These are phyloP conservation scores for Pseudopithomyces chartarum DNA, from an alignment of 2,329 filamentous ascomycete genomes.

Conservation along the genomic window DNA sequence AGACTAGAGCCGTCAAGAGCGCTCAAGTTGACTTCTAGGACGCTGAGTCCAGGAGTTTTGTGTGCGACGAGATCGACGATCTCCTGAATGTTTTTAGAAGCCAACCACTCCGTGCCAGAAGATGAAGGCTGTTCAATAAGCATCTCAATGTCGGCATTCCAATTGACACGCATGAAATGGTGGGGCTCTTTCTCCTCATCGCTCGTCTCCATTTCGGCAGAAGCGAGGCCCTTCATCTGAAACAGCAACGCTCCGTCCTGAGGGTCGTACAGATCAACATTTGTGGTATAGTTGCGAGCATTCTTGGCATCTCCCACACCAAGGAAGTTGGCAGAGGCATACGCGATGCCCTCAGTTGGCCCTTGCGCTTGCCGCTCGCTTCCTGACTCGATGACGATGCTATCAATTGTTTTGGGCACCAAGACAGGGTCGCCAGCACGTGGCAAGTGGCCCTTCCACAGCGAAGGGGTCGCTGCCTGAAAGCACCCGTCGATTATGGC, in stretches of 20 bases:
- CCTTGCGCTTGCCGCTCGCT: not conserved
- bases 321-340: slow-evolving; percentile 12
- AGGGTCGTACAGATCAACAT: slow-evolving; percentile 8
- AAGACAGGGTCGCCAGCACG: slow-evolving; percentile 13
- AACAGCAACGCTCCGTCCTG: slow-evolving; percentile 17
- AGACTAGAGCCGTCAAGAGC: not conserved
- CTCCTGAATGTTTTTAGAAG: not conserved
- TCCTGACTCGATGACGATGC: slow-evolving; percentile 20
- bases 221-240: slow-evolving; percentile 22
- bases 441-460: slow-evolving; percentile 19
- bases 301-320: slow-evolving; percentile 14
- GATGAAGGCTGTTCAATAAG: not conserved
- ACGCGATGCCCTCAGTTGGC: slow-evolving; percentile 8
- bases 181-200: slow-evolving; percentile 8
- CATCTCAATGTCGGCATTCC: slow-evolving; percentile 26
- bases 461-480: slow-evolving; percentile 23
- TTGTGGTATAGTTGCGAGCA: slow-evolving; percentile 1
- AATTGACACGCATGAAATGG: slow-evolving; percentile 15
- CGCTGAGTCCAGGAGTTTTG: slow-evolving; percentile 38
- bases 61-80: slow-evolving; percentile 43
- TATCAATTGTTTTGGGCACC: slow-evolving; percentile 26
- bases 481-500: slow-evolving; percentile 34
- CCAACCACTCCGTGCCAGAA: not conserved
- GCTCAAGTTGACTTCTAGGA: slow-evolving; percentile 24
- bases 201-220: slow-evolving; percentile 18